phyloP scores from a whole-genome alignment of 2,329 filamentous ascomycete genomes.

The Monosporascus sp. region DNA sequence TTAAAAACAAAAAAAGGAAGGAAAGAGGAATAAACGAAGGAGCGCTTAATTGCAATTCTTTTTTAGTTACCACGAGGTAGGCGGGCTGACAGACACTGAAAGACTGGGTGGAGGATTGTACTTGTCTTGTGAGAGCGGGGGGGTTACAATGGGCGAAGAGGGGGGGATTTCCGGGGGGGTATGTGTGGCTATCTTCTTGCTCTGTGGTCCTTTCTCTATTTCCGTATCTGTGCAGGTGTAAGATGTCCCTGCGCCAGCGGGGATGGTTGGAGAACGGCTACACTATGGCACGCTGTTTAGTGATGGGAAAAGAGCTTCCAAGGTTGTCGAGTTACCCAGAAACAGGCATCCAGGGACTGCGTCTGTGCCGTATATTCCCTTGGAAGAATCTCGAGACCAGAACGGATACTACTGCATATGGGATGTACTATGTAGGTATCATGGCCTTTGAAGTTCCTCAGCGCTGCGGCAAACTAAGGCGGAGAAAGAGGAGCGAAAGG shows the following conservation, averaged over 20 bases:
- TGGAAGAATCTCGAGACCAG: too few relatives aligned
- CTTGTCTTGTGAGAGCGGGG: background rate
- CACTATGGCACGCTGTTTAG: too few relatives aligned
- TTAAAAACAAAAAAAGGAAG: conserved; percentile 18
- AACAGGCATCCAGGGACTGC: too few relatives aligned
- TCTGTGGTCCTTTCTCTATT: background rate
- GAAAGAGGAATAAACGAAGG: conserved; percentile 9
- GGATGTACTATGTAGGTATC: background rate
- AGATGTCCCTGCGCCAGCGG: background rate
- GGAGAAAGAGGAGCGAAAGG: too few relatives aligned
- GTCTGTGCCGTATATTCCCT: too few relatives aligned
- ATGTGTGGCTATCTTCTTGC: background rate
- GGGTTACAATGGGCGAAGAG: background rate
- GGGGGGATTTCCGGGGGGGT: background rate
- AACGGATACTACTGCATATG: too few relatives aligned
- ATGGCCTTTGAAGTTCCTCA: background rate
- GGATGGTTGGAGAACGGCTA: background rate
- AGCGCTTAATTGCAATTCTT: background rate
- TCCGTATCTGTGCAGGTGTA: background rate
- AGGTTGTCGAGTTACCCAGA: too few relatives aligned
- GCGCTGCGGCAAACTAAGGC: background rate
- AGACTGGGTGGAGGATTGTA: background rate
- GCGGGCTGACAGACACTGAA: conserved; percentile 2
- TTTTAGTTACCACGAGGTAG: conserved; percentile 2
- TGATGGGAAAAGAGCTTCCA: too few relatives aligned